These are phyloP conservation scores for Candida caryicola DNA, from an alignment of 805 yeast species.

Conservation along the genomic window DNA sequence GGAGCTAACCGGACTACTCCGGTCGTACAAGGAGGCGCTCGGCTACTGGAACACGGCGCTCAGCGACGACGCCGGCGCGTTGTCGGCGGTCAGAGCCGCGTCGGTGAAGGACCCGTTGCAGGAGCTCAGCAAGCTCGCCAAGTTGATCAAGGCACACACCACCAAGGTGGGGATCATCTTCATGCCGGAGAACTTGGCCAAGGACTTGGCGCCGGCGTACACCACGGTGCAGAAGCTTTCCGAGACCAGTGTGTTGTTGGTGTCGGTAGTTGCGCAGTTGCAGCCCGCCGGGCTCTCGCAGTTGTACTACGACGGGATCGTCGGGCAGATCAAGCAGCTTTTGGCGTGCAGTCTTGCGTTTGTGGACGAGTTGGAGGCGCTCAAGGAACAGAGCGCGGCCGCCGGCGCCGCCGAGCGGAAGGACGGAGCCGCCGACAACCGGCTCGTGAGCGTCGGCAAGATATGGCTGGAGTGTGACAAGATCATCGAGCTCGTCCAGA, in stretches of 20 bases:
- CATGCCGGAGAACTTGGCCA: constrained; percentile 50
- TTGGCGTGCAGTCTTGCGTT: constrained; percentile 19
- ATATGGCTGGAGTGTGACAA: constrained; percentile 69
- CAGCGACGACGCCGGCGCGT: constrained; percentile 16
- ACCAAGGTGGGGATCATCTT: constrained; percentile 75
- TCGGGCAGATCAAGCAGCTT: constrained; percentile 19
- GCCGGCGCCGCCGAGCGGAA: constrained; percentile 13
- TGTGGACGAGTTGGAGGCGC: constrained; percentile 25
- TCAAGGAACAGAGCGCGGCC: constrained; percentile 10
- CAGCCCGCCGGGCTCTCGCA: constrained; percentile 28
- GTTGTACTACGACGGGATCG: constrained; percentile 36
- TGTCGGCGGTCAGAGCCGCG: constrained; percentile 24
- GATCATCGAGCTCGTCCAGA: constrained; percentile 37
- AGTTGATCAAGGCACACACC: constrained; percentile 66
- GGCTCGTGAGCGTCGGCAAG: constrained; percentile 62
- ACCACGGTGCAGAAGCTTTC: constrained; percentile 47
- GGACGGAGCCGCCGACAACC: constrained; percentile 26
- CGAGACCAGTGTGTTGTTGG: constrained; percentile 41
- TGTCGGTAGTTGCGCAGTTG: constrained; percentile 42
- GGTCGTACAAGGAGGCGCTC: constrained; percentile 30
- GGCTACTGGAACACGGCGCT: constrained; percentile 23
- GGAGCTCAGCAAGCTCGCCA: constrained; percentile 59
- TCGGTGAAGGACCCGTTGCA: constrained; percentile 44
- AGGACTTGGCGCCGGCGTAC: constrained; percentile 42
- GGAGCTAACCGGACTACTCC: constrained; percentile 22